These are phyloP conservation scores for Aspergillus ochraceoroseus DNA, from an alignment of 2,329 filamentous ascomycete species.

Conservation along the genomic window DNA sequence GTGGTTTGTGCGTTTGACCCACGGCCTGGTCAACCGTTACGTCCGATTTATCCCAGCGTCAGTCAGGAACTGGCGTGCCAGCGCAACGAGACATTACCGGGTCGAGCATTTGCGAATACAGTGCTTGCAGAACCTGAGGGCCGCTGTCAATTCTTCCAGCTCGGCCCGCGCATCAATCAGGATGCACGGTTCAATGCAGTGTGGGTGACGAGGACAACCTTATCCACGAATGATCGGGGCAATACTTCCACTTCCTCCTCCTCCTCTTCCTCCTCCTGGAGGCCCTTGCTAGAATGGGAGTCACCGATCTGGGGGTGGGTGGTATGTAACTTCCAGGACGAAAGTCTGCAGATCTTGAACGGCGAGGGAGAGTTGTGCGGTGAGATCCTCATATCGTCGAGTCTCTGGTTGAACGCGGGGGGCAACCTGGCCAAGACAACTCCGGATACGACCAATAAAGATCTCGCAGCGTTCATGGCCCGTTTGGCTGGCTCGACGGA, in stretches of 20 bases:
- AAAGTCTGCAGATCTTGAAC: slow-evolving; percentile 29
- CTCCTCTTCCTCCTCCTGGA: slow-evolving; percentile 19
- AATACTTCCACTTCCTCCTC: too few relatives aligned
- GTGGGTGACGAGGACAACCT: too few relatives aligned
- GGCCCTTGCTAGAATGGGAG: slow-evolving; percentile 21
- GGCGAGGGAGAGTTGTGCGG: slow-evolving; percentile 30
- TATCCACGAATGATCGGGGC: too few relatives aligned
- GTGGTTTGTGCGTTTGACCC: slow-evolving; percentile 33
- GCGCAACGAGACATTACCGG: too few relatives aligned
- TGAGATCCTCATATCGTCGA: slow-evolving; percentile 24
- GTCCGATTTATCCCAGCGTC: too few relatives aligned
- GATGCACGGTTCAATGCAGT: slow-evolving; percentile 22
- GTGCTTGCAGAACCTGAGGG: too few relatives aligned
- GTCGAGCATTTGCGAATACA: too few relatives aligned
- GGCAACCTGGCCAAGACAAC: too few relatives aligned
- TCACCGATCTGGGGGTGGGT: slow-evolving; percentile 30
- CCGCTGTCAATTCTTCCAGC: slow-evolving; percentile 6
- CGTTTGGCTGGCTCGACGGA: too few relatives aligned
- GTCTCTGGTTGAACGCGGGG: background rate
- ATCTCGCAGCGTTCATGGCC: too few relatives aligned
- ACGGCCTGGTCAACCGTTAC: too few relatives aligned
- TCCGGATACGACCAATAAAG: too few relatives aligned
- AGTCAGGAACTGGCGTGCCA: slow-evolving; percentile 1
- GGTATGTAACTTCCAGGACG: slow-evolving; percentile 28
- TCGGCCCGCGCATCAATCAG: slow-evolving; percentile 28